These are phyloP conservation scores for Lanmaoa rubissima DNA, from an alignment of 768 basidiomycete species.

Conservation along the genomic window DNA sequence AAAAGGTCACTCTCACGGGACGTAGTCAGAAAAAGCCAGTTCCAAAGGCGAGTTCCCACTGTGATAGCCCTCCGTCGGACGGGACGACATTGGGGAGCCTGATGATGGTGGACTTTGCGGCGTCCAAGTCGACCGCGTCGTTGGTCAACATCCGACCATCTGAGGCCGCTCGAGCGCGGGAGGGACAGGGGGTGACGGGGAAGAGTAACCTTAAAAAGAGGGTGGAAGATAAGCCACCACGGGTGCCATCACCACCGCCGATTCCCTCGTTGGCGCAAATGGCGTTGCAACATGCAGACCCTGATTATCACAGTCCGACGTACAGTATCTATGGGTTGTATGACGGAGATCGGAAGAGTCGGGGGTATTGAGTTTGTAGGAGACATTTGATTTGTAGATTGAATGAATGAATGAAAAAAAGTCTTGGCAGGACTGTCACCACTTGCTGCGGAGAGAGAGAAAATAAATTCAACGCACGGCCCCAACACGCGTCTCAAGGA, in stretches of 20 bases:
- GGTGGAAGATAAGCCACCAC: slow-evolving; percentile 62
- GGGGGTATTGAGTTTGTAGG: slow-evolving; percentile 20
- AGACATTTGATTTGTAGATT: slow-evolving; percentile 16
- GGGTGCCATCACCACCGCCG: slow-evolving; percentile 77
- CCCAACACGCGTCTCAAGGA: background rate
- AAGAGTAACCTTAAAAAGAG: slow-evolving; percentile 31
- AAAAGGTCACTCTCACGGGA: slow-evolving; percentile 24
- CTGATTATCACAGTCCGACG: slow-evolving; percentile 74
- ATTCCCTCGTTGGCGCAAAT: slow-evolving; percentile 72
- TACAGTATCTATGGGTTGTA: slow-evolving; percentile 82
- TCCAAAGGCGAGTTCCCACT: slow-evolving; percentile 19
- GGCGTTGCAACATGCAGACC: slow-evolving; percentile 63
- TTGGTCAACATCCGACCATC: slow-evolving; percentile 30
- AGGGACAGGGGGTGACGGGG: slow-evolving; percentile 21
- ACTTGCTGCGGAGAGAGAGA: slow-evolving; percentile 19
- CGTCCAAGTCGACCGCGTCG: slow-evolving; percentile 35
- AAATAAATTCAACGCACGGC: slow-evolving; percentile 6
- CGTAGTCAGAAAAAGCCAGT: slow-evolving; percentile 35
- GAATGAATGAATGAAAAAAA: no score
- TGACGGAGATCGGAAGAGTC: slow-evolving; percentile 58
- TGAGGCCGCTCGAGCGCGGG: slow-evolving; percentile 29
- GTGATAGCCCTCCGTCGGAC: slow-evolving; percentile 34
- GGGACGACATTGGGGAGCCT: slow-evolving; percentile 53
- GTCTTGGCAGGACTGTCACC: slow-evolving; percentile 4
- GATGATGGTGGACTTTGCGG: slow-evolving; percentile 60